Conservation (phyloP, 371 early-diverging fungal species). For the Mortierella sp. region DNA sequence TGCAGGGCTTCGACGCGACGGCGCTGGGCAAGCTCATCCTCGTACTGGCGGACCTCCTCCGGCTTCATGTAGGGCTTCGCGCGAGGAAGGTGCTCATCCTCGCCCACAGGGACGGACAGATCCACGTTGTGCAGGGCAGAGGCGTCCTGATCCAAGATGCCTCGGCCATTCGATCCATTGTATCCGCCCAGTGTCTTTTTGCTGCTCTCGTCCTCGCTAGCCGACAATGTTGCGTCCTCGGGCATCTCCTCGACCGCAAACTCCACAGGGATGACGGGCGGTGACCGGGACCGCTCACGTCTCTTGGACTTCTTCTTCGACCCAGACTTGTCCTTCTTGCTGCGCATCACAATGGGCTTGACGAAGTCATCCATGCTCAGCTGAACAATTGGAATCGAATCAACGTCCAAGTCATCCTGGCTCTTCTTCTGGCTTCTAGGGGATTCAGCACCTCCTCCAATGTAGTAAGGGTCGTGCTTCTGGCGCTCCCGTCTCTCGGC, state of each 20-base stretch:
- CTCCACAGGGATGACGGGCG: slow-evolving; percentile 62
- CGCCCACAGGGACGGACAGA: slow-evolving; percentile 71
- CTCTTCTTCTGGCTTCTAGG: slow-evolving; percentile 40
- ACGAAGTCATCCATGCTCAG: slow-evolving; percentile 75
- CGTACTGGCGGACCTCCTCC: slow-evolving; percentile 69
- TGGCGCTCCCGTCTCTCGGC: slow-evolving; percentile 71
- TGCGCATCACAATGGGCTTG: slow-evolving; percentile 44
- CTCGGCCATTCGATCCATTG: slow-evolving; percentile 47
- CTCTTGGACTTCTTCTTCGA: slow-evolving; percentile 59
- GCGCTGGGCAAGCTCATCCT: slow-evolving; percentile 68
- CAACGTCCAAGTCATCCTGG: slow-evolving; percentile 75
- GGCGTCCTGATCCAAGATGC: slow-evolving; percentile 59
- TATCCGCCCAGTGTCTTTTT: slow-evolving; percentile 3
- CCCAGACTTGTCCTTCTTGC: slow-evolving; percentile 40
- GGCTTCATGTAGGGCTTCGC: slow-evolving; percentile 72
- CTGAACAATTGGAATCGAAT: slow-evolving; percentile 86
- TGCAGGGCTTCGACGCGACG: slow-evolving; percentile 54
- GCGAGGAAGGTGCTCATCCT: slow-evolving; percentile 73
- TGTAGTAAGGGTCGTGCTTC: slow-evolving; percentile 84
- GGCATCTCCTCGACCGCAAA: slow-evolving; percentile 79
- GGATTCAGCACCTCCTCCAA: slow-evolving; percentile 56
- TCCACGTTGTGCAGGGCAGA: slow-evolving; percentile 69
- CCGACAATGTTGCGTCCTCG: slow-evolving; percentile 69
- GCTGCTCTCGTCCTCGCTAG: slow-evolving; percentile 59
- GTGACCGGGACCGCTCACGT: slow-evolving; percentile 53